Base-by-base conservation (phyloP, 2,329 filamentous ascomycete genomes). In the Hypoxylon sp. region DNA sequence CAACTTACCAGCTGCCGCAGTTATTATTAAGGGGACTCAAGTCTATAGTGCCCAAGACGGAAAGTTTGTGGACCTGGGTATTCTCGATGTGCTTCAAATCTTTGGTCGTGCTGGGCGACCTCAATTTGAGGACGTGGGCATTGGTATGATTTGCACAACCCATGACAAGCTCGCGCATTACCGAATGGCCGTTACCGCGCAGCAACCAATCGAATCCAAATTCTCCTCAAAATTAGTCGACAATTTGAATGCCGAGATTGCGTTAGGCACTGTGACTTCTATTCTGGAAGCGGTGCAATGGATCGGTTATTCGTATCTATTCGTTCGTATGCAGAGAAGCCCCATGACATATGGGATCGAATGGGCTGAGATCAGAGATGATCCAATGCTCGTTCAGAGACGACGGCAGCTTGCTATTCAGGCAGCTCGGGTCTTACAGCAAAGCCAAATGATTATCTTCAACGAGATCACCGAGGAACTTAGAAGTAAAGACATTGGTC, bases 401-500 rank as follows among this genome's bases (percentile, higher is more conserved):
- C 89, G 96, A 56, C 89, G 94, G 2, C 91, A 96, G 71, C 84
- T 99, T 57, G 92, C 96, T 59, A 94, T 97, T 48, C 91, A 97
- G 74, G 96, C 96, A 24, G 96, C 96, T 0, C 87, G 91, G 47
- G 92, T 93, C 4, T 83, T 99, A 47, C 94, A 98, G 77, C 88
- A 94, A 76, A 97, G 93, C 73, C 96, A 99, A 81, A 99, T 99
- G 97, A 96, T 99, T 75, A 96, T 99, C 63, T 99, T 95, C 84
- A 98, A 99, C 72, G 96, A 98, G 77, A 88, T 86, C 17, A 99
- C 95, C 0, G 95, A 98, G 73, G 95, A 98, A 75, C 87, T 99
- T 8, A 90, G 94, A 65, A 92, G 94, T 67, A 99, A 99, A 79
- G 95, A 99, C 75, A 92, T 98, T 55, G 96, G 96, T 2, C 91